phyloP scores from a whole-genome alignment of 306 rosid species.

The Elaeagnus macrophylla region DNA sequence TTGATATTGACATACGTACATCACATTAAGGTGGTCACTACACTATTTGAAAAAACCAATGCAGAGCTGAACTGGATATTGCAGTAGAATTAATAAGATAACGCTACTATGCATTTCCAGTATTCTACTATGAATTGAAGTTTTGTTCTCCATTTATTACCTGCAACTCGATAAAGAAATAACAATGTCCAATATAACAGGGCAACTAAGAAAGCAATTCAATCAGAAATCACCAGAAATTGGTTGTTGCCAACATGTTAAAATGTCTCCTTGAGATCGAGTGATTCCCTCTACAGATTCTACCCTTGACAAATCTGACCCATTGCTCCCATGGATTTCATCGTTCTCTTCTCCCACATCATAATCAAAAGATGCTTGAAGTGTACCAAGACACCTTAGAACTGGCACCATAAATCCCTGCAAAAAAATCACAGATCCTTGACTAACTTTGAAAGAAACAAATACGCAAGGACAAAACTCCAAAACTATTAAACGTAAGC shows the following conservation, averaged over 20 bases:
- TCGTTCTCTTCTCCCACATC: constrained; percentile 41
- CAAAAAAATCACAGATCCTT: constrained; percentile 31
- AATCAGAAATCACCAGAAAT: too few species aligned
- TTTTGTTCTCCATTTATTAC: not conserved
- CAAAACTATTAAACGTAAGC: constrained; percentile 1
- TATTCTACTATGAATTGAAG: too few species aligned
- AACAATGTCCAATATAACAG: constrained; percentile 37
- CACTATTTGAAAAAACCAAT: not conserved
- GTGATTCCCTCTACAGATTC: constrained; percentile 34
- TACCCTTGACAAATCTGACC: constrained; percentile 49
- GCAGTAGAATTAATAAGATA: too few species aligned
- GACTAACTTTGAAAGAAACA: constrained; percentile 15
- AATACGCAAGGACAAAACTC: not conserved
- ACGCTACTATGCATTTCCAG: too few species aligned
- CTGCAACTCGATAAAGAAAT: constrained; percentile 5
- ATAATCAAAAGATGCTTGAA: constrained; percentile 58
- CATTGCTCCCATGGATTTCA: constrained; percentile 50
- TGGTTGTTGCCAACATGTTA: constrained; percentile 4
- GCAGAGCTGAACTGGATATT: not conserved
- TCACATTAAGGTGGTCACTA: not conserved
- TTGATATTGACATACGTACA: not conserved
- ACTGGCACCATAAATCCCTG: constrained; percentile 86
- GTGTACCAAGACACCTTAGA: constrained; percentile 67
- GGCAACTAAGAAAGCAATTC: not conserved
- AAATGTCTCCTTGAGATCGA: constrained; percentile 21